phyloP scores from a whole-genome alignment of 306 rosid species.

The Quercus ilex region DNA sequence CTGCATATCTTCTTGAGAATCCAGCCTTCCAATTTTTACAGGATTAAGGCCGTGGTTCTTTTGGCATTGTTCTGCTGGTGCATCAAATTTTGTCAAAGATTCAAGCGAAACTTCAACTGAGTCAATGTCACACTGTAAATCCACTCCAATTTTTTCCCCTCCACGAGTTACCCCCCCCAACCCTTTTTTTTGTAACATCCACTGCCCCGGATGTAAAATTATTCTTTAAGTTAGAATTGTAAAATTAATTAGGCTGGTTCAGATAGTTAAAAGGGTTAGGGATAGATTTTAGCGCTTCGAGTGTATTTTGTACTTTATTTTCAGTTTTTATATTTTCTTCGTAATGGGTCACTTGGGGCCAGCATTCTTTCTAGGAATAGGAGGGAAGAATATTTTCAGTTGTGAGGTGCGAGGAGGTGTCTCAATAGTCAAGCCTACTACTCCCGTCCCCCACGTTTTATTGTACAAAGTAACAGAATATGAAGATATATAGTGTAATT shows the following conservation, averaged over 20 bases:
- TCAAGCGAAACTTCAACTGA: constrained; percentile 16
- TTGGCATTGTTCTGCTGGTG: constrained; percentile 15
- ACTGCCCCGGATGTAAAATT: constrained; percentile 33
- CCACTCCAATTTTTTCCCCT: constrained; percentile 8
- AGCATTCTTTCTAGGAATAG: constrained; percentile 35
- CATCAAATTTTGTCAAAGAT: constrained; percentile 18
- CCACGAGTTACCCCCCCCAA: no score
- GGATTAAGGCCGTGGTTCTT: constrained; percentile 51
- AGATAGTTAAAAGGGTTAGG: constrained; percentile 32
- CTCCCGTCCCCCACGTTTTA: constrained; percentile 14
- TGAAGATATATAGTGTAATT: constrained; percentile 20
- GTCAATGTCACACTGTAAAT: constrained; percentile 48
- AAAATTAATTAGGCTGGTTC: constrained; percentile 33
- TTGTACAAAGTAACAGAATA: constrained; percentile 28
- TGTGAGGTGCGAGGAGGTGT: constrained; percentile 37
- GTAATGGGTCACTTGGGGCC: constrained; percentile 34
- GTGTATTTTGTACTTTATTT: constrained; percentile 26
- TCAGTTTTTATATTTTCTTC: constrained; percentile 10
- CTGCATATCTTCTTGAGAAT: constrained; percentile 60
- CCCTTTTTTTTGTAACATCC: constrained; percentile 38
- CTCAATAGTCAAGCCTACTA: constrained; percentile 19
- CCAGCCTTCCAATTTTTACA: constrained; percentile 78
- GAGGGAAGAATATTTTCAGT: constrained; percentile 26
- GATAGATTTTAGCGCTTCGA: constrained; percentile 37
- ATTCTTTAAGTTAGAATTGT: constrained; percentile 42